Conservation (phyloP, 2,329 filamentous ascomycete genomes). For the Canariomyces notabilis region DNA sequence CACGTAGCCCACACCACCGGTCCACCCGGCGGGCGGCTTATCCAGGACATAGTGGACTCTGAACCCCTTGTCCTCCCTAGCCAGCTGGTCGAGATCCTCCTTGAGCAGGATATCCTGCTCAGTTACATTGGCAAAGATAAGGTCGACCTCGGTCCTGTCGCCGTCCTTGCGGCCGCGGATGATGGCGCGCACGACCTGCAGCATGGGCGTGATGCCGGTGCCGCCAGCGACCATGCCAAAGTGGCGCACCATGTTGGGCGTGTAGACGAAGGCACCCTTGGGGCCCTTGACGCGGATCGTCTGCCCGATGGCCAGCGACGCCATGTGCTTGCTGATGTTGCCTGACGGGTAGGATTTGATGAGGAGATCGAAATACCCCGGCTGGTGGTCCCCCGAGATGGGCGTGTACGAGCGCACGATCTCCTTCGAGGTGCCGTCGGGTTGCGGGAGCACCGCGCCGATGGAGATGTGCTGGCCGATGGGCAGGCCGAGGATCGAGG, state of each 20-base stretch:
- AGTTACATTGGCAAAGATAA: constrained; percentile 97
- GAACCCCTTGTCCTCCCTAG: constrained; percentile 72
- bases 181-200: constrained; percentile 90
- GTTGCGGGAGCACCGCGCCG: constrained; percentile 64
- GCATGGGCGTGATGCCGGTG: constrained; percentile 97
- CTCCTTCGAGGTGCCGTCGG: constrained; percentile 70
- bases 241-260: constrained; percentile 90
- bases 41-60: constrained; percentile 93
- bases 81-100: constrained; percentile 81
- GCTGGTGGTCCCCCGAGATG: constrained; percentile 81
- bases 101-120: constrained; percentile 86
- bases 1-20: constrained; percentile 88
- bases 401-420: constrained; percentile 90
- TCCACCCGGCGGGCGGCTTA: constrained; percentile 89
- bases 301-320: constrained; percentile 74
- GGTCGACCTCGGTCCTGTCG: constrained; percentile 82
- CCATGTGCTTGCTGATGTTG: constrained; percentile 94
- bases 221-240: constrained; percentile 98
- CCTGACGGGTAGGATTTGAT: constrained; percentile 98
- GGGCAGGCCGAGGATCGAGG: constrained; percentile 84
- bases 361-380: constrained; percentile 90
- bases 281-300: constrained; percentile 87
- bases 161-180: constrained; percentile 72
- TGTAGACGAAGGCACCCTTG: constrained; percentile 97
- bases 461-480: constrained; percentile 99